Evolutionary conservation across 2,329 filamentous ascomycete species (phyloP).

Genomic region (Aspergillus brasiliensis): DNA sequence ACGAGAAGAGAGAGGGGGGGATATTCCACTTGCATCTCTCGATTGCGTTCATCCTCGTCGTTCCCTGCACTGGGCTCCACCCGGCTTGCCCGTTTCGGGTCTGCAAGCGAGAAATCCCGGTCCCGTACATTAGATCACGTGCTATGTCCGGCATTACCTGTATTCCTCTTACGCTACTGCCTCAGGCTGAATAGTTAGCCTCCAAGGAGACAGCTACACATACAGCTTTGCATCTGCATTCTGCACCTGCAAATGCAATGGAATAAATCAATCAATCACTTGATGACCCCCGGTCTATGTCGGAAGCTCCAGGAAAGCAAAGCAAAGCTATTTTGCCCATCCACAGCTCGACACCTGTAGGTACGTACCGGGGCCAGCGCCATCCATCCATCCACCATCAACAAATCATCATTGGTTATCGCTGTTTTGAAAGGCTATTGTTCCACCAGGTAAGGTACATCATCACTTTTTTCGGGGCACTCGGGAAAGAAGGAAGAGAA

Average conservation of each 20-base stretch:
- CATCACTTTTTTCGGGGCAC: background rate
- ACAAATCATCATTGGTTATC: background rate
- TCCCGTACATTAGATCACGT: constrained; percentile 13
- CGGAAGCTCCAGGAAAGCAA: constrained; percentile 7
- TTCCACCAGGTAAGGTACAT: background rate
- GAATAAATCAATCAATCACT: background rate
- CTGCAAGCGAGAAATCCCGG: constrained; percentile 16
- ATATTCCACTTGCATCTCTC: background rate
- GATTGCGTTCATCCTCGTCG: constrained; percentile 15
- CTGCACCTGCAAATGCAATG: no score
- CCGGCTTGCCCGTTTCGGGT: constrained; percentile 13
- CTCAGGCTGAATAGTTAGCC: background rate
- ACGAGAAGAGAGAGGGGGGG: no score
- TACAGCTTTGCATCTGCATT: background rate
- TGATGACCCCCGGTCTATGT: background rate
- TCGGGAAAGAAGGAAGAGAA: background rate
- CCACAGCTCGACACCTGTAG: background rate
- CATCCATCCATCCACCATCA: background rate
- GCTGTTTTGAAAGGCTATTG: background rate
- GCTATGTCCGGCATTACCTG: background rate
- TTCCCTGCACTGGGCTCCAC: constrained; percentile 18
- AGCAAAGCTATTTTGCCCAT: background rate
- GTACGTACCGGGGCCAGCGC: background rate
- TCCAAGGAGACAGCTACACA: background rate
- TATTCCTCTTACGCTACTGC: background rate